Percentiles rank a stretch among this genome's conserved stretches.
Conservation (phyloP, 2,329 filamentous ascomycete genomes). For the Zalaria sp. region DNA sequence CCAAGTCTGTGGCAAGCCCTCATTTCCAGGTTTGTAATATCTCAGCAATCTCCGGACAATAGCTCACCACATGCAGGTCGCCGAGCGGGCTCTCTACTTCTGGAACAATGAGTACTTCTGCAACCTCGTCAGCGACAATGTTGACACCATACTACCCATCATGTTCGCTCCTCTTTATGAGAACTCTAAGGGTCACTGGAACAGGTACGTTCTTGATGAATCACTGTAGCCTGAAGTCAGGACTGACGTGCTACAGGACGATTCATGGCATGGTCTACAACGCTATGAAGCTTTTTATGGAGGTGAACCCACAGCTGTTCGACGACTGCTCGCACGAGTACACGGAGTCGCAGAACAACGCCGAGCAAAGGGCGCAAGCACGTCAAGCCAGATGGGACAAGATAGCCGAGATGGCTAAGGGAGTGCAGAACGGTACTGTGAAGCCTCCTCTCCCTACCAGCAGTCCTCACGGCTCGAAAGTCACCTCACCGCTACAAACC, state of each 20-base stretch:
- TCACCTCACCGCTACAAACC: conserved; percentile 28
- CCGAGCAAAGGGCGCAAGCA: conserved; percentile 66
- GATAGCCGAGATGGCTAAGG: conserved; percentile 65
- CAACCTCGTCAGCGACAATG: conserved; percentile 96
- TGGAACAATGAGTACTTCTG: conserved; percentile 99
- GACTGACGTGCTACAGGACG: conserved; percentile 44
- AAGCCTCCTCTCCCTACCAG: conserved; percentile 9
- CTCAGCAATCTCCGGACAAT: neutral
- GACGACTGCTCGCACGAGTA: conserved; percentile 98
- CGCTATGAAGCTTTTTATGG: conserved; percentile 99
- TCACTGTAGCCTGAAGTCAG: neutral
- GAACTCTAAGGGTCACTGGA: conserved; percentile 99
- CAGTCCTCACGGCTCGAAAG: conserved; percentile 16
- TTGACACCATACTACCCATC: conserved; percentile 94
- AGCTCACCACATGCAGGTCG: conserved; percentile 43
- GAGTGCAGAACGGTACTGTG: conserved; percentile 39
- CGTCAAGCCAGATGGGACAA: conserved; percentile 83
- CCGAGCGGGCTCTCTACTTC: conserved; percentile 93
- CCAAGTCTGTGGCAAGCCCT: conserved; percentile 94
- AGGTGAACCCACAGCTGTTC: conserved; percentile 96
- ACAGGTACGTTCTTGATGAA: conserved; percentile 49
- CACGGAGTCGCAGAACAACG: conserved; percentile 87
- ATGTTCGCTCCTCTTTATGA: conserved; percentile 99
- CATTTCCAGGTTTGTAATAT: conserved; percentile 62
- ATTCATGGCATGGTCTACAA: conserved; percentile 99